These are phyloP conservation scores for Teunomyces cretensis DNA, from an alignment of 805 yeast genomes.

Conservation along the genomic window DNA sequence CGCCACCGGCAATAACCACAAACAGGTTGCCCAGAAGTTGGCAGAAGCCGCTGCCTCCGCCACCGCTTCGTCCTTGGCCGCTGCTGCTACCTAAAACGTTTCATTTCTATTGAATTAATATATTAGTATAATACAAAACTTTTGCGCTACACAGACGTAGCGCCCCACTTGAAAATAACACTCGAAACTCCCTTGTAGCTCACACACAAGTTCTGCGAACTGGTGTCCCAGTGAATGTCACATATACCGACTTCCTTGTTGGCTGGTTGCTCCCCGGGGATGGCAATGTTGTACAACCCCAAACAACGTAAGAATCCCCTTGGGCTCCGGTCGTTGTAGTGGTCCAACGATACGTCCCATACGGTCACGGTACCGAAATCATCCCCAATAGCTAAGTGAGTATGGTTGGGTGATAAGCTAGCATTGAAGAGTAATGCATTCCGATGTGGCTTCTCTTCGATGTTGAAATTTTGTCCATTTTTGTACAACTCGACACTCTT, in stretches of 20 bases:
- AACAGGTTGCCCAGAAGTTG: constrained; percentile 19
- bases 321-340: constrained; percentile 9
- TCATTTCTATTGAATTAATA: constrained; percentile 5
- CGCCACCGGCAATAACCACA: constrained; percentile 18
- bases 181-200: constrained; percentile 36
- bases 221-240: constrained; percentile 37
- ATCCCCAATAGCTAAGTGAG: constrained; percentile 62
- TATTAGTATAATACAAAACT: constrained; percentile 1
- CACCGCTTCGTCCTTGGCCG: constrained; percentile 17
- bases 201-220: constrained; percentile 25
- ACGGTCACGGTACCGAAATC: constrained; percentile 58
- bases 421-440: constrained; percentile 59
- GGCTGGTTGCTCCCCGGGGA: constrained; percentile 9
- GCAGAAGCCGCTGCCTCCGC: constrained; percentile 21
- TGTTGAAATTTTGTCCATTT: constrained; percentile 22
- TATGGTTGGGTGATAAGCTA: constrained; percentile 48
- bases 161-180: constrained; percentile 18
- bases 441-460: constrained; percentile 26
- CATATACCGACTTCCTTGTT: constrained; percentile 29
- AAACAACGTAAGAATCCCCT: constrained; percentile 24
- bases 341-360: constrained; percentile 40
- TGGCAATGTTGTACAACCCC: constrained; percentile 20
- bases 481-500: constrained; percentile 31
- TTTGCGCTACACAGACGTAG: neutral
- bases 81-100: constrained; percentile 5